Percentiles rank a stretch among this genome's conserved stretches.
Conservation (phyloP, 2,329 filamentous ascomycete genomes). For the Colletotrichum cuscutae region DNA sequence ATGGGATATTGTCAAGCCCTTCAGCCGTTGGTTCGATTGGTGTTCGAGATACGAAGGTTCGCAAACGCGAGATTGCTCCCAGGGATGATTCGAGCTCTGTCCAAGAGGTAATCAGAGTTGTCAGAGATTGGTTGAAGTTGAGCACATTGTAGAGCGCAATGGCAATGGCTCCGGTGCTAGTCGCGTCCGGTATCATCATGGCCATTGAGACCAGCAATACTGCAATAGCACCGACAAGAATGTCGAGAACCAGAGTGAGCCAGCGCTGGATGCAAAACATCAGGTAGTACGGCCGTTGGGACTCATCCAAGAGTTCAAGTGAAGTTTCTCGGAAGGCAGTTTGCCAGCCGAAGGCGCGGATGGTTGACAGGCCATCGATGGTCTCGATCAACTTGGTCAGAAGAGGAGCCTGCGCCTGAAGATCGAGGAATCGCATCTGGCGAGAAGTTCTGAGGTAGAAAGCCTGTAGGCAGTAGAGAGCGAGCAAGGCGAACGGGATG, state of each 20-base stretch:
- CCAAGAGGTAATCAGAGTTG: constrained; percentile 38
- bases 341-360: constrained; percentile 43
- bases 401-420: constrained; percentile 63
- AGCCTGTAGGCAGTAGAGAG: constrained; percentile 41
- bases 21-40: constrained; percentile 30
- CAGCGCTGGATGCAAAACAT: constrained; percentile 60
- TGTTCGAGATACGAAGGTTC: constrained; percentile 34
- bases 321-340: constrained; percentile 6
- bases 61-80: constrained; percentile 38
- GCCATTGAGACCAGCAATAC: constrained; percentile 36
- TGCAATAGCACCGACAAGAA: constrained; percentile 41
- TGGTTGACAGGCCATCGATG: constrained; percentile 41
- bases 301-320: constrained; percentile 33
- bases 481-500: constrained; percentile 50
- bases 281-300: constrained; percentile 49
- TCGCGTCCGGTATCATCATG: constrained; percentile 14
- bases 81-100: constrained; percentile 39
- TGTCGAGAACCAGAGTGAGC: constrained; percentile 59
- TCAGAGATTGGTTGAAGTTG: constrained; percentile 40
- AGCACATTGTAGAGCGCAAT: constrained; percentile 45
- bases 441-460: constrained; percentile 61
- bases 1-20: constrained; percentile 8
- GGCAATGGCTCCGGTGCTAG: constrained; percentile 36
- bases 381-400: constrained; percentile 54
- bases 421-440: constrained; percentile 64